Evolutionary conservation across 768 basidiomycete species (phyloP), one percentile per base, ranked within the genome.

Genomic region (Pleurotus djamor): DNA sequence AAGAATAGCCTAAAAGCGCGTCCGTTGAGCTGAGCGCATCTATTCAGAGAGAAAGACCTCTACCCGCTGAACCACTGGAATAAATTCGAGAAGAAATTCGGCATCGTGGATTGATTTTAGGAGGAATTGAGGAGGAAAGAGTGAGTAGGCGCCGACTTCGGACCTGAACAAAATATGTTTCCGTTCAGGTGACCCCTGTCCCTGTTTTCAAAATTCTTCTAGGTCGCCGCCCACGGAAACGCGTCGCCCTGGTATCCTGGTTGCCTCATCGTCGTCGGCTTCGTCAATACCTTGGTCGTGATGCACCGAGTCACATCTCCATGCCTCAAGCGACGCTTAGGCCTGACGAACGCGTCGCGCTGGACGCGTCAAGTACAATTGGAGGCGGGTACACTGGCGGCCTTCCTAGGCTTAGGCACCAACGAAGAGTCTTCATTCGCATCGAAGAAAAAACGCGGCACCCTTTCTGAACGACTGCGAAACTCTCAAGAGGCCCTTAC

Each of bases 1-100:
- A 94, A 94, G 80, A 96, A 94, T 47, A 95, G 74, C 49, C 89
- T 91, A 63, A 13, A 58, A 21, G 44, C 37, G n/a, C 45, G 35
- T 43, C 6, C n/a, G 12, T 16, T 2, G 16, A 13, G 36, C 0
- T 17, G 13, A 45, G 49, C 14, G n/a, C 44, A 5, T 57, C 3
- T 13, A 28, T 5, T 50, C 17, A n/a, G 12, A 16, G n/a, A 14
- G 9, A 16, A 6, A 44, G 5, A 49, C 5, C 3, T 69, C 48
- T 61, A 76, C 80, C 80, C 76, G 60, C 71, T 71, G 52, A 82
- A 68, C 81, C 80, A 83, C 57, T 76, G 74, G 56, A 80, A 74
- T 37, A 80, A 59, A 28, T 77, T 75, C 7, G 76, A 57, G 47
- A 81, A 75, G 60, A 81, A 73, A 32, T 73, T 68, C 47, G 76